Conservation (phyloP, 768 basidiomycete genomes). For the Cyclocybe aegerita region DNA sequence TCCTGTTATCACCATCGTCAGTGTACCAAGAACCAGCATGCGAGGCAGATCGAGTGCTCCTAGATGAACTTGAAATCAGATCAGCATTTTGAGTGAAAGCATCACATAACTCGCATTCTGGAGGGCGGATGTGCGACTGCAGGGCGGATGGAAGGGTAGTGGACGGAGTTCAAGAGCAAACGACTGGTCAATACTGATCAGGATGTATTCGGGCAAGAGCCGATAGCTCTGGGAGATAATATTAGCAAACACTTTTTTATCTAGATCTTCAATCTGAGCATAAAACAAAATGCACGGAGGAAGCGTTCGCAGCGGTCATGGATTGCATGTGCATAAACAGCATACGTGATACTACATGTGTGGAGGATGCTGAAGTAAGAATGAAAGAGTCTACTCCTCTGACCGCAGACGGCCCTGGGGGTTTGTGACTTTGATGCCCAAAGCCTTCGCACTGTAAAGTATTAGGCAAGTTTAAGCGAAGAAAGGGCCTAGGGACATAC, state of each 20-base stretch:
- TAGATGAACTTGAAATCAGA: conserved; percentile 2
- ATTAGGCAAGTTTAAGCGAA: conserved; percentile 1
- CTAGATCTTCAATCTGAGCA: conserved; percentile 1
- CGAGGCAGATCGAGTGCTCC: conserved; percentile 52
- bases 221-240: conserved; percentile 7
- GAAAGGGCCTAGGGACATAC: conserved; percentile 33
- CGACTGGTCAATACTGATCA: conserved; percentile 5
- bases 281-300: conserved; percentile 1
- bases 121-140: not conserved
- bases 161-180: not conserved
- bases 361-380: conserved; percentile 34
- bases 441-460: conserved; percentile 66
- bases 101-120: conserved; percentile 17
- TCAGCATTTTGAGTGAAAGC: not conserved
- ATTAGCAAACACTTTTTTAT: conserved; percentile 9
- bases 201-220: conserved; percentile 4
- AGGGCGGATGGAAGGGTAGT: not conserved
- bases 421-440: conserved; percentile 95
- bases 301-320: conserved; percentile 15
- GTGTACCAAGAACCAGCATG: conserved; percentile 95
- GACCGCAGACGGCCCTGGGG: conserved; percentile 88
- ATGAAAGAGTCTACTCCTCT: conserved; percentile 71
- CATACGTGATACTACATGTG: conserved; percentile 57
- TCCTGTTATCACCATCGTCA: conserved; percentile 48
- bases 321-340: conserved; percentile 53